These are phyloP conservation scores for Eruca vesicaria DNA, from an alignment of 441 rosid species.

Conservation along the genomic window DNA sequence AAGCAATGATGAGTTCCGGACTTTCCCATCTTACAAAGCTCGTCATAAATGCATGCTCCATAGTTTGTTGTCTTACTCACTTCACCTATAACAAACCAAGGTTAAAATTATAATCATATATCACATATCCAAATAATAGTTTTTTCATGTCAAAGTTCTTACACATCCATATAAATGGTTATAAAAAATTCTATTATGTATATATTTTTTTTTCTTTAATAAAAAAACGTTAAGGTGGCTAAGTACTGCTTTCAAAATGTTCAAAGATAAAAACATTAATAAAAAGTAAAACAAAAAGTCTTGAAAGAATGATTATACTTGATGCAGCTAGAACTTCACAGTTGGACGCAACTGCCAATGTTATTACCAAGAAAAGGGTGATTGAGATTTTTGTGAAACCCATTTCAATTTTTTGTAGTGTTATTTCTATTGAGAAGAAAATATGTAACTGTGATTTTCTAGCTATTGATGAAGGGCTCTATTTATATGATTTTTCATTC, in stretches of 20 bases:
- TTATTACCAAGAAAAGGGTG: neutral
- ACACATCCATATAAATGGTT: neutral
- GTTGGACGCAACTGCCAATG: neutral
- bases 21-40: neutral
- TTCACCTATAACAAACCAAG: too few species aligned
- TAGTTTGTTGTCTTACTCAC: neutral
- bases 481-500: neutral
- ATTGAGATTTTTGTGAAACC: neutral
- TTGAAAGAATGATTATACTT: neutral
- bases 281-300: too few species aligned
- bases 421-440: neutral
- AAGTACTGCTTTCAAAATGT: neutral
- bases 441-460: neutral
- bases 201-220: neutral
- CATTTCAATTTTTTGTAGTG: neutral
- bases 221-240: neutral
- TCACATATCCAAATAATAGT: neutral
- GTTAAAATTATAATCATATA: neutral
- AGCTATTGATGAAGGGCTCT: neutral
- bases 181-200: neutral
- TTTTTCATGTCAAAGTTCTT: neutral
- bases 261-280: neutral
- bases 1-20: too few species aligned
- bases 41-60: neutral
- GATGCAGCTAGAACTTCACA: neutral